These are phyloP conservation scores for Linnemannia elongata DNA, from an alignment of 192 early-diverging fungal genomes.

Conservation along the genomic window DNA sequence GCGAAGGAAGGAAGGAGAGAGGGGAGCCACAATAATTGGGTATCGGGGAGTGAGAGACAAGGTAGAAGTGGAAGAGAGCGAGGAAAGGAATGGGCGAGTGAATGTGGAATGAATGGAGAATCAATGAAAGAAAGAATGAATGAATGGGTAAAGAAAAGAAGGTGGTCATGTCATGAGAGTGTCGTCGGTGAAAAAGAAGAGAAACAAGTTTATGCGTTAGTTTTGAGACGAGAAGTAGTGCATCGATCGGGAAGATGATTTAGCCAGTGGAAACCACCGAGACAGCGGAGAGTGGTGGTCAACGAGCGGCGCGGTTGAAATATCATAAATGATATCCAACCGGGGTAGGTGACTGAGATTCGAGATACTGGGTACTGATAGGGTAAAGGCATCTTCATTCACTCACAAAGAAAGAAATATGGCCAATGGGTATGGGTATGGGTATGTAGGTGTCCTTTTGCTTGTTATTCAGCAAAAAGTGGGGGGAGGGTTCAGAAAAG, in stretches of 20 bases:
- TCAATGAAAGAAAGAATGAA: neutral
- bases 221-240: neutral
- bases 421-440: too few relatives aligned
- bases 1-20: neutral
- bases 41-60: too few relatives aligned
- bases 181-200: neutral
- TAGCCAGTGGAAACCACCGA: neutral
- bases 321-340: neutral
- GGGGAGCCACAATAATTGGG: too few relatives aligned
- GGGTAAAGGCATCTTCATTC: too few relatives aligned
- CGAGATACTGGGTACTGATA: neutral
- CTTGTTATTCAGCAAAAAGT: too few relatives aligned
- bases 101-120: neutral
- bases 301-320: neutral
- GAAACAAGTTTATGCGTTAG: neutral
- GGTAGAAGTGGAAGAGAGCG: neutral
- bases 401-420: too few relatives aligned
- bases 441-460: too few relatives aligned
- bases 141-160: neutral
- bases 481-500: neutral
- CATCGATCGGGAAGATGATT: neutral
- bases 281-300: too few relatives aligned
- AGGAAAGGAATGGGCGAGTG: neutral
- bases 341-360: neutral
- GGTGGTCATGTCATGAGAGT: neutral